Evolutionary conservation across 2,329 filamentous ascomycete genomes (phyloP), one percentile per base, ranked within the genome.

Genomic region (Chrysosporium queenslandicum): DNA sequence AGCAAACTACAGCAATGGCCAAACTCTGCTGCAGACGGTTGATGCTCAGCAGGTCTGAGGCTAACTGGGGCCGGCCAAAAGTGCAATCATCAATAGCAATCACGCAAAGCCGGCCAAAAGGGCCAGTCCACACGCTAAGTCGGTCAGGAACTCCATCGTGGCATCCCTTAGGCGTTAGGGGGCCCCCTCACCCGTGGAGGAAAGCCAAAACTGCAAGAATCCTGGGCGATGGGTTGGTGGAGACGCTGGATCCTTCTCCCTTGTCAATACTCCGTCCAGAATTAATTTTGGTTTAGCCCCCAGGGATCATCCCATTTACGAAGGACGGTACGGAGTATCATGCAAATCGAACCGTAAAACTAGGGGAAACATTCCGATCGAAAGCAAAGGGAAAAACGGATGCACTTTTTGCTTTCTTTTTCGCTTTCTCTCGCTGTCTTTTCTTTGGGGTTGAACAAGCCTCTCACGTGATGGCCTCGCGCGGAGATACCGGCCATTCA

Each of bases 81-180:
- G 36, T 11, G 47, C 27, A 34, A 21, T 14, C 27, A 30, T 40
- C 46, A 40, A 49, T 40, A 11, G 45, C 37, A 41, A 34, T 41
- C 47, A 34, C n/a, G 23, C 47, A 50, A 41, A 23, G 21, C 37
- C 37, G 47, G 36, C n/a, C 34, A 27, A 29, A 50, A 27, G 47
- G 30, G 8, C 49, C 29, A 45, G 49, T 45, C 41, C 30, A 20
- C 21, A 51, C 48, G 48, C 47, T 50, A 50, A 50, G 18, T 8
- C 25, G 27, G 47, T 11, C 18, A 36, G 37, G 5, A 27, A 25
- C 37, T 16, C 49, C 40, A 51, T 43, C 23, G 40, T 36, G 27
- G 39, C 39, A 45, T 51, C 49, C 6, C 9, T 20, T 36, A 18
- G 37, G n/a, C 14, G 37, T 43, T 34, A 37, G 32, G 14, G 37